These are phyloP conservation scores for Vaccinium vitisidaea DNA, from an alignment of 148 eudicot genomes.

Conservation along the genomic window DNA sequence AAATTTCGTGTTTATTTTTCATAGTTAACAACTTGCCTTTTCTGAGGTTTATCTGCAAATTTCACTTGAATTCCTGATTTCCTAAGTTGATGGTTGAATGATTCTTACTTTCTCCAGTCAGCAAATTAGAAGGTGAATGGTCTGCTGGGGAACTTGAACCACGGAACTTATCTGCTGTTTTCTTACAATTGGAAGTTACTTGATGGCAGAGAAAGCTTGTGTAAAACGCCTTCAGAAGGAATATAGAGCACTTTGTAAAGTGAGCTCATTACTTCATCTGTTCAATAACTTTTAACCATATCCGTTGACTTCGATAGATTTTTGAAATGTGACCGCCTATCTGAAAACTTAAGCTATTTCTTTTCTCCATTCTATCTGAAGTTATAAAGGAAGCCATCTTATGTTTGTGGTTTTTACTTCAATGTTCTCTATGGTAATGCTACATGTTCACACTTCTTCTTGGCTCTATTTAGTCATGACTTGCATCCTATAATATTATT, in stretches of 20 bases:
- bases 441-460: background rate
- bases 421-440: background rate
- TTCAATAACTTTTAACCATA: background rate
- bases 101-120: background rate
- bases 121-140: background rate
- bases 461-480: background rate
- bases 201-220: conserved; percentile 22
- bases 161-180: background rate
- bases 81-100: background rate
- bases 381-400: background rate
- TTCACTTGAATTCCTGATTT: background rate
- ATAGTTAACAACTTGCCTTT: background rate
- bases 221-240: conserved; percentile 23
- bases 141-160: background rate
- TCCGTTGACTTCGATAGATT: background rate
- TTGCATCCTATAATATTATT: background rate
- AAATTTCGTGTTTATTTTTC: background rate
- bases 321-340: background rate
- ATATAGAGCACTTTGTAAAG: conserved; percentile 24
- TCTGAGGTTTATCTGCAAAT: too few relatives aligned
- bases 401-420: background rate
- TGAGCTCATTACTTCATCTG: background rate
- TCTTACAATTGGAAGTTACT: conserved; percentile 8
- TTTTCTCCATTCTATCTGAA: background rate
- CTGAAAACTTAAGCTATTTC: background rate